Conservation (phyloP, 495 filamentous ascomycete species). For the Letharia columbiana region DNA sequence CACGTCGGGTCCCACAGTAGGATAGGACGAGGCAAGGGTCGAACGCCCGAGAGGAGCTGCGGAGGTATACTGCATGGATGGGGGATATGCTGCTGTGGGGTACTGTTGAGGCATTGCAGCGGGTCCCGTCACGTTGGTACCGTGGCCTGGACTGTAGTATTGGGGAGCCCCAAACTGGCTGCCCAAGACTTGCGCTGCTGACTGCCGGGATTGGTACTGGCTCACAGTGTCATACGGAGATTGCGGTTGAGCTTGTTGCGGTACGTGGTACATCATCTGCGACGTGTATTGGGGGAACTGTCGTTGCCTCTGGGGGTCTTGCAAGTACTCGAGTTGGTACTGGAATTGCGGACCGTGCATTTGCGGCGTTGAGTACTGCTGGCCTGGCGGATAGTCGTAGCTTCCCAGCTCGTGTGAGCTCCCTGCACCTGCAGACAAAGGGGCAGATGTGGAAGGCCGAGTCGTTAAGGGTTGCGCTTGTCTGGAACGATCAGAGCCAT, state of each 20-base stretch:
- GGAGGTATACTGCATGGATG: slow-evolving; percentile 46
- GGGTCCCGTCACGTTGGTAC: slow-evolving; percentile 53
- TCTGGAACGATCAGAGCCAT: slow-evolving; percentile 18
- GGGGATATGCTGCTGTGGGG: slow-evolving; percentile 44
- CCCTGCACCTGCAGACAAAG: slow-evolving; percentile 9
- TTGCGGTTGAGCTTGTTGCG: slow-evolving; percentile 56
- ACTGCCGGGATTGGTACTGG: slow-evolving; percentile 70
- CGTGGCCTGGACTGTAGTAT: slow-evolving; percentile 67
- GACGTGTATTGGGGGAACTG: slow-evolving; percentile 47
- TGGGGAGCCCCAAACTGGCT: slow-evolving; percentile 58
- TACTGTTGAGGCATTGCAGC: slow-evolving; percentile 45
- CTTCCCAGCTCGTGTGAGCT: slow-evolving; percentile 27
- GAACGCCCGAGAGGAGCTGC: slow-evolving; percentile 44
- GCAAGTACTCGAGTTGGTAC: slow-evolving; percentile 37
- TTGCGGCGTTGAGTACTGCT: slow-evolving; percentile 33
- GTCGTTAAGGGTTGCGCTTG: slow-evolving; percentile 18
- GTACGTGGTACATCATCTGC: slow-evolving; percentile 72
- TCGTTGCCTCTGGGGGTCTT: slow-evolving; percentile 32
- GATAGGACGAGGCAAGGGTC: slow-evolving; percentile 43
- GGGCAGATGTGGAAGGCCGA: slow-evolving; percentile 14
- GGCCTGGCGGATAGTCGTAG: slow-evolving; percentile 39
- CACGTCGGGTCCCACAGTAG: slow-evolving; percentile 44
- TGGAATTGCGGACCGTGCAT: slow-evolving; percentile 39
- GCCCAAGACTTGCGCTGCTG: slow-evolving; percentile 74
- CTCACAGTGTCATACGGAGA: slow-evolving; percentile 69